A percentile compares a stretch with the other conserved stretches of the same genome.
These are phyloP conservation scores for Teunomyces aglyptinius DNA, from an alignment of 805 yeast genomes.

Conservation along the genomic window DNA sequence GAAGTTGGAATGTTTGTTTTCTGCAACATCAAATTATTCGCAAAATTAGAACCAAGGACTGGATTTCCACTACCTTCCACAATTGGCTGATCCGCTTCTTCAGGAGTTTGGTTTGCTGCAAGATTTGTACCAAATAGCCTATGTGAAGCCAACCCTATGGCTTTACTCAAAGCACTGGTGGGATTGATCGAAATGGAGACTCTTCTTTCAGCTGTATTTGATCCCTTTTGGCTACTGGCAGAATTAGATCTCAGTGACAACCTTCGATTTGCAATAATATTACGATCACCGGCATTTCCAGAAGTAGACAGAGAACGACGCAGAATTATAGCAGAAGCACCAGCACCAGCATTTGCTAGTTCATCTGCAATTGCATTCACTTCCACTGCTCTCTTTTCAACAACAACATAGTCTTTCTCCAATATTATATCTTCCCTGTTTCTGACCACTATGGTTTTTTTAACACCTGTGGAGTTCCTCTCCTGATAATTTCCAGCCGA, in stretches of 20 bases:
- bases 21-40: conserved; percentile 34
- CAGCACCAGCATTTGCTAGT: conserved; percentile 60
- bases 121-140: conserved; percentile 63
- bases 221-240: conserved; percentile 53
- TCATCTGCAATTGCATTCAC: conserved; percentile 96
- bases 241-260: conserved; percentile 47
- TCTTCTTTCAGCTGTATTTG: conserved; percentile 62
- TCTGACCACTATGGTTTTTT: neutral
- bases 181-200: conserved; percentile 73
- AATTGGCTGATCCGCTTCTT: conserved; percentile 8
- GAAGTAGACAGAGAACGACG: conserved; percentile 25
- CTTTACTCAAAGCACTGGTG: conserved; percentile 83
- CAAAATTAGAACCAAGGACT: conserved; percentile 30
- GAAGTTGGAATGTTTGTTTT: conserved; percentile 32
- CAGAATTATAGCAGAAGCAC: conserved; percentile 45
- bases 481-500: conserved; percentile 23
- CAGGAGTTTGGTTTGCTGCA: conserved; percentile 10
- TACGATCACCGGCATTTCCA: conserved; percentile 17
- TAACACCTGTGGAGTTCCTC: neutral
- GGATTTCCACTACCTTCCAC: conserved; percentile 8
- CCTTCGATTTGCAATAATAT: conserved; percentile 22
- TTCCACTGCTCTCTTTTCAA: conserved; percentile 92
- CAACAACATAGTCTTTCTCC: conserved; percentile 89
- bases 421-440: conserved; percentile 47
- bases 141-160: conserved; percentile 83